phyloP scores from a whole-genome alignment of 169 alveolate genomes.

The Besnoitia besnoiti region DNA sequence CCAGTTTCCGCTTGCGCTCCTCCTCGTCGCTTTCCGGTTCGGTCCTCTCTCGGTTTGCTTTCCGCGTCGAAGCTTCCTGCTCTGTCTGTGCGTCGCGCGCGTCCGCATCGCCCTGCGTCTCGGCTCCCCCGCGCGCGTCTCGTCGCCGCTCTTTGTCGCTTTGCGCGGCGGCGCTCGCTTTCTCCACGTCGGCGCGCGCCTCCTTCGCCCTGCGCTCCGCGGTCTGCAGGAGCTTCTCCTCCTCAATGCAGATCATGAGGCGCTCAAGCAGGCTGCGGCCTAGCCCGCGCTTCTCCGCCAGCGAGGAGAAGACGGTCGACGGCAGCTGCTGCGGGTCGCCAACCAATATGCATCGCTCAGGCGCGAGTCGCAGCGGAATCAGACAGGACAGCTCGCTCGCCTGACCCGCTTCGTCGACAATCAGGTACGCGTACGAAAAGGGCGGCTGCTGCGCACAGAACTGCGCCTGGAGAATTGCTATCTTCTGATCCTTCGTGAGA shows the following conservation, averaged over 20 bases:
- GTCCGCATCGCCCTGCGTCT: not conserved
- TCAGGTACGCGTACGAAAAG: slow-evolving; percentile 63
- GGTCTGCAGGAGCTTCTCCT: not conserved
- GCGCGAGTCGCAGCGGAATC: slow-evolving; percentile 46
- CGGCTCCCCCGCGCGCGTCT: not conserved
- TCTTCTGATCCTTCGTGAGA: not conserved
- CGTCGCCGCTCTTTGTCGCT: too few relatives aligned
- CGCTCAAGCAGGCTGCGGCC: slow-evolving; percentile 88
- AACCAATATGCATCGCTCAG: slow-evolving; percentile 88
- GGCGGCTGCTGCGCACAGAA: not conserved
- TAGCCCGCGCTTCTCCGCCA: slow-evolving; percentile 79
- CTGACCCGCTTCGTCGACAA: slow-evolving; percentile 91
- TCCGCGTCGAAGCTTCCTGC: not conserved
- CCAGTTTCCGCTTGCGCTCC: not conserved
- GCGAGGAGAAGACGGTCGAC: slow-evolving; percentile 92
- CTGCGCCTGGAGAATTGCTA: not conserved
- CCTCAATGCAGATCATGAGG: slow-evolving; percentile 75
- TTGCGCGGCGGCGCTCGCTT: not conserved
- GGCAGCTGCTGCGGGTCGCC: slow-evolving; percentile 98
- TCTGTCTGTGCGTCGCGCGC: not conserved
- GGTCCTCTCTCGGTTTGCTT: not conserved
- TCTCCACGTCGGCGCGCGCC: not conserved
- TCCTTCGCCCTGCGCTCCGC: not conserved
- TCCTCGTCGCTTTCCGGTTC: not conserved
- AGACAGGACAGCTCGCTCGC: slow-evolving; percentile 80